Evolutionary conservation across 2,329 filamentous ascomycete species (phyloP).

Genomic region (Aschersonia sp.): DNA sequence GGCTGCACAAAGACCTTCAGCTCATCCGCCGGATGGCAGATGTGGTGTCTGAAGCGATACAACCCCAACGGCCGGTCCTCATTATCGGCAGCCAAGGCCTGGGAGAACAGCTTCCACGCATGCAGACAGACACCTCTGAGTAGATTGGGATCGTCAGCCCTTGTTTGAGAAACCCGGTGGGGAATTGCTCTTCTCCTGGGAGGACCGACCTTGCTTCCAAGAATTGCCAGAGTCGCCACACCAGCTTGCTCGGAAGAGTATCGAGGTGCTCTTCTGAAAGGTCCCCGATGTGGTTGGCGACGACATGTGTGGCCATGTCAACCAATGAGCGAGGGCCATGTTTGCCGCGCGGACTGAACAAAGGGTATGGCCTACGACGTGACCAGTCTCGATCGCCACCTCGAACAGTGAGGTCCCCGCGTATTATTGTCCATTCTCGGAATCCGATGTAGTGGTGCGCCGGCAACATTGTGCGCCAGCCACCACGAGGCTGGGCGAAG

Average conservation of each 20-base stretch:
- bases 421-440: constrained; percentile 20
- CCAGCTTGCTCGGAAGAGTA: constrained; percentile 16
- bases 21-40: constrained; percentile 18
- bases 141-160: neutral
- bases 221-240: constrained; percentile 24
- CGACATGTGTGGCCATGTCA: constrained; percentile 22
- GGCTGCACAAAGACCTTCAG: constrained; percentile 22
- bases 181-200: neutral
- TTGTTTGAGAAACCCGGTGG: neutral
- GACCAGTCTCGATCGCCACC: constrained; percentile 20
- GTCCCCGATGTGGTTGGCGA: constrained; percentile 21
- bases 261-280: constrained; percentile 19
- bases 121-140: constrained; percentile 19
- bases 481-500: too few relatives aligned
- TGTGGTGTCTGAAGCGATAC: constrained; percentile 24
- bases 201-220: constrained; percentile 21
- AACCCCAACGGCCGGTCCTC: constrained; percentile 20
- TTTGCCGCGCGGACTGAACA: constrained; percentile 11
- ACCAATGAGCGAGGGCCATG: constrained; percentile 21
- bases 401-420: constrained; percentile 9
- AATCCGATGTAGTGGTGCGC: constrained; percentile 8
- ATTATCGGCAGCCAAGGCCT: constrained; percentile 15
- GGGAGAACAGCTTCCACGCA: constrained; percentile 25
- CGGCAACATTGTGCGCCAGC: neutral
- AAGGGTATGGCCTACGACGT: constrained; percentile 14